These are phyloP conservation scores for Peterozyma toletana DNA, from an alignment of 805 yeast genomes.

Conservation along the genomic window DNA sequence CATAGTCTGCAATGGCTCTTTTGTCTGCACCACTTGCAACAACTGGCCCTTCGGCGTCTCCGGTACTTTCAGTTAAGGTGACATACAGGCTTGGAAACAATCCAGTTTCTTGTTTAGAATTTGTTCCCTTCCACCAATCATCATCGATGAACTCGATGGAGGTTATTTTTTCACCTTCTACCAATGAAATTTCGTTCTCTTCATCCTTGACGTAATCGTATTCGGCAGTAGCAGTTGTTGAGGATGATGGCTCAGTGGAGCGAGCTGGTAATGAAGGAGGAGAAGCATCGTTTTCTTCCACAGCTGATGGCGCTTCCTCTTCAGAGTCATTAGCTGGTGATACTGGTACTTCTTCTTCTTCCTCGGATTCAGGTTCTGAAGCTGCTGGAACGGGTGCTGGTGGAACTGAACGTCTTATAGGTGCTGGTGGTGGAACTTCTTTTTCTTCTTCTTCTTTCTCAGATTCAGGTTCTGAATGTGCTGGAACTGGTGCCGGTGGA, in stretches of 20 bases:
- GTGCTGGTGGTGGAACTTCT: constrained; percentile 6
- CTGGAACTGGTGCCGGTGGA: constrained; percentile 2
- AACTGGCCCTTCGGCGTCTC: constrained; percentile 13
- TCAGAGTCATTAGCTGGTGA: constrained; percentile 18
- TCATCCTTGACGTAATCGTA: constrained; percentile 75
- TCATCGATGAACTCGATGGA: constrained; percentile 66
- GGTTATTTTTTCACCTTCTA: constrained; percentile 60
- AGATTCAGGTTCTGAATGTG: constrained; percentile 15
- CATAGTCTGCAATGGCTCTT: constrained; percentile 62
- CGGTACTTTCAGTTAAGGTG: constrained; percentile 20
- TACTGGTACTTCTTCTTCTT: constrained; percentile 14
- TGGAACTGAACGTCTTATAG: constrained; percentile 6
- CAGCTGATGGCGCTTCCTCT: constrained; percentile 16
- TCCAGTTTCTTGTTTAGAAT: constrained; percentile 33
- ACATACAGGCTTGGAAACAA: constrained; percentile 55
- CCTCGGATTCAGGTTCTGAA: constrained; percentile 12
- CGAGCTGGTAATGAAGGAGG: constrained; percentile 12
- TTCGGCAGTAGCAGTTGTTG: constrained; percentile 60
- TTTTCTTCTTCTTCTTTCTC: constrained; percentile 17
- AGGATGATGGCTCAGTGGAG: constrained; percentile 15
- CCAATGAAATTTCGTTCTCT: constrained; percentile 64
- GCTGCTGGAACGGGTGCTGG: constrained; percentile 3
- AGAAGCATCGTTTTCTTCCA: constrained; percentile 6
- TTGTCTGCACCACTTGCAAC: constrained; percentile 18
- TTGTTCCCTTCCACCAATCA: constrained; percentile 56